phyloP scores from a whole-genome alignment of 805 yeast species.

The Scheffersomyces ergatensis region DNA sequence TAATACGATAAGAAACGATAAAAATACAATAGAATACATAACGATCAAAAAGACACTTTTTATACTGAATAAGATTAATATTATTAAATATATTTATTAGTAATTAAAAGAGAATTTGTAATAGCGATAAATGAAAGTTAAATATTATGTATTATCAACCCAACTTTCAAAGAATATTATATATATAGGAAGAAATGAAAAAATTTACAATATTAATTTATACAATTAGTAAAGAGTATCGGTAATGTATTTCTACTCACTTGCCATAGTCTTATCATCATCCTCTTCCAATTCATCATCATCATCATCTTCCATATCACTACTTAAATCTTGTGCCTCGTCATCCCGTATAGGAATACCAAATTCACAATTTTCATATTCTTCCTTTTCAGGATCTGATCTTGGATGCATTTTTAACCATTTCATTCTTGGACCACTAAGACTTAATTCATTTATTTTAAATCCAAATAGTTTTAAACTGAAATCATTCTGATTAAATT shows the following conservation, averaged over 20 bases:
- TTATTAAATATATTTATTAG: no score
- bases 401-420: constrained; percentile 86
- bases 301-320: constrained; percentile 18
- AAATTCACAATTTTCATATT: constrained; percentile 64
- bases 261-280: constrained; percentile 43
- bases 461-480: constrained; percentile 87
- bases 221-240: no score
- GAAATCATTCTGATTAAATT: constrained; percentile 50
- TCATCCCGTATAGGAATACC: constrained; percentile 43
- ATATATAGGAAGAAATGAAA: no score
- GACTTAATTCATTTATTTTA: constrained; percentile 67
- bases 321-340: constrained; percentile 20
- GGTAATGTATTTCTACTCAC: constrained; percentile 28
- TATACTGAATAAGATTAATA: no score
- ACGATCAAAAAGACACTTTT: no score
- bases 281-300: constrained; percentile 31
- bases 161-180: no score
- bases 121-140: no score
- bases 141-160: no score
- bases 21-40: no score
- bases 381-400: constrained; percentile 57
- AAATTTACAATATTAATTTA: no score
- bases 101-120: no score
- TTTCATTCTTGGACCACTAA: constrained; percentile 90
- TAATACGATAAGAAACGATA: no score